Base-by-base conservation (phyloP, 2,329 filamentous ascomycete genomes). In the Aspergillus ochraceus region DNA sequence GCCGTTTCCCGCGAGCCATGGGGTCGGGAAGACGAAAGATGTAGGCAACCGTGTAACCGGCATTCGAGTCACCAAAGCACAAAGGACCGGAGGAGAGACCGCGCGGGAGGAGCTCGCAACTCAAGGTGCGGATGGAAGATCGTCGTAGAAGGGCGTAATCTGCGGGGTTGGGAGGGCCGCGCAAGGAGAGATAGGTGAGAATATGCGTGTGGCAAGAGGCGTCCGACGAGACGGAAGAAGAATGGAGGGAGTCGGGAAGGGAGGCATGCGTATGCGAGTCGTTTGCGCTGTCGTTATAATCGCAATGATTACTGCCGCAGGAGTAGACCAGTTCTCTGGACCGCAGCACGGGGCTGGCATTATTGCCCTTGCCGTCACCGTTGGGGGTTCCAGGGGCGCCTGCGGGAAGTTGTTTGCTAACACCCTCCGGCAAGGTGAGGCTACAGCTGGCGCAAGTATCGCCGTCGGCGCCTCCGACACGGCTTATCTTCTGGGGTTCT, bases 1-100 rank as follows among this genome's bases (percentile, higher is more conserved):
- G 80, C 60, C 81, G 78, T 60, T 82, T 80, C 39, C 84, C 84
- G 57, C 84, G 81, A 10, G 84, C 83, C 70, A 84, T 80, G 17
- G 83, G 83, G 66, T 86, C 84, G 14, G 82, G 81, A 19, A 86
- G 77, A 49, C 83, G 83, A 70, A 86, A 86, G 46, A 85, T 79
- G 68, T 85, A 86, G 47, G 84, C 83, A 55, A 86, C 83, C 19
- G 84, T 86, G 72, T 86, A 85, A 55, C 84, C 84, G 6, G 81
- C 78, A 20, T 77, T 77, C 0, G 81, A 76, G 62, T 86, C 84
- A 29, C 84, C 84, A 64, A 86, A 86, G 66, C 81, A 84, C 51
- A 86, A 73, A n/a, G 83, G 82, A 0, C 84, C 84, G 6, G 83
- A 84, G 0, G 83, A 81, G 46, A 84, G 80, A 52, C 83, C 83